phyloP scores from a whole-genome alignment of 2,329 filamentous ascomycete genomes.

The Verticillium isaacii region DNA sequence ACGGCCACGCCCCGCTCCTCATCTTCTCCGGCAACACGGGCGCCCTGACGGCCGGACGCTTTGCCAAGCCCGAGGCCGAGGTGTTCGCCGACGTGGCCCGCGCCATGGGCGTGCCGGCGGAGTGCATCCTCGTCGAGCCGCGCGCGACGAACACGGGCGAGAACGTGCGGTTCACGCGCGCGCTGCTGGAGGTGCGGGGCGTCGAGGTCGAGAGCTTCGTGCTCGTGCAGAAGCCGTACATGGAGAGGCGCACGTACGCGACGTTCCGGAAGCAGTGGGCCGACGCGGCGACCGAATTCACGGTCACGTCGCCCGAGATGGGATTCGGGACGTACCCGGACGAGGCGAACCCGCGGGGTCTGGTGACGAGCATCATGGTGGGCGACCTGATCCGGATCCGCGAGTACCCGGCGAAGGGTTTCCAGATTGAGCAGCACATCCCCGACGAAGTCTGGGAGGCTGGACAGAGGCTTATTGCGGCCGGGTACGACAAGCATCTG shows the following conservation, averaged over 20 bases:
- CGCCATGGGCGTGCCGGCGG: conserved; percentile 31
- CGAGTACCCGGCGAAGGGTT: conserved; percentile 36
- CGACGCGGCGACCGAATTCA: conserved; percentile 23
- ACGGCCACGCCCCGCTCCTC: conserved; percentile 30
- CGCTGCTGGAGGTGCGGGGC: conserved; percentile 22
- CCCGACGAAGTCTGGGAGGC: conserved; percentile 36
- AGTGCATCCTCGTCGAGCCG: conserved; percentile 33
- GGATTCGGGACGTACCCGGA: conserved; percentile 35
- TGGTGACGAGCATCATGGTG: conserved; percentile 39
- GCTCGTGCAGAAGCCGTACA: conserved; percentile 44
- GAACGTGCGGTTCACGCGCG: conserved; percentile 39
- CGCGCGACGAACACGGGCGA: conserved; percentile 40
- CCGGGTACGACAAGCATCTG: conserved; percentile 32
- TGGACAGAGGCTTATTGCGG: conserved; percentile 31
- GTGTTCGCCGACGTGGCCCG: conserved; percentile 35
- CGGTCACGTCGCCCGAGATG: conserved; percentile 35
- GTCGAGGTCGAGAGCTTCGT: conserved; percentile 27
- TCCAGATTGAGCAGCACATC: conserved; percentile 38
- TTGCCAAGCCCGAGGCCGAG: conserved; percentile 34
- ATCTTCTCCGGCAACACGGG: conserved; percentile 40
- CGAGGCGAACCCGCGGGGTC: conserved; percentile 31
- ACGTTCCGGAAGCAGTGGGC: conserved; percentile 44
- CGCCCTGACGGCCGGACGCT: conserved; percentile 32
- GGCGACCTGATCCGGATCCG: conserved; percentile 37
- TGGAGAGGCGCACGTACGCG: conserved; percentile 40